A percentile compares a stretch with the other conserved stretches of the same genome.
Conservation (phyloP, 1,139 yeast species). For the Maudiozyma humilis region DNA sequence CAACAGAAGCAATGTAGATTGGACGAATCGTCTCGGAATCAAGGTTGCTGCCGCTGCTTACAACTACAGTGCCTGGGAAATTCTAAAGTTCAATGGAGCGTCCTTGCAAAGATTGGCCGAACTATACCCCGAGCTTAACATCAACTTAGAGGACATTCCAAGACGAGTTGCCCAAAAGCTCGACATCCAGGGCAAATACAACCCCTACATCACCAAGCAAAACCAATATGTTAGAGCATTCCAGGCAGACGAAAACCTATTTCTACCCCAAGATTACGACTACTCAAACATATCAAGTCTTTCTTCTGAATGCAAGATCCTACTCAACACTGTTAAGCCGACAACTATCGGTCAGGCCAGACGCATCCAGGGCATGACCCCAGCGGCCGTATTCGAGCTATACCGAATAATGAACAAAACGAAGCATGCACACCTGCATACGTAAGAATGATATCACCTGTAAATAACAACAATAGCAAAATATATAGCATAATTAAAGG, state of each 20-base stretch:
- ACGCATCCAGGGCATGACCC: slow-evolving; percentile 89
- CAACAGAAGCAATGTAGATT: slow-evolving; percentile 47
- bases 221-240: slow-evolving; percentile 64
- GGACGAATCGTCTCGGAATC: slow-evolving; percentile 42
- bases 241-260: slow-evolving; percentile 69
- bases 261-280: slow-evolving; percentile 56
- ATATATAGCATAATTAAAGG: neutral
- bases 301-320: slow-evolving; percentile 65
- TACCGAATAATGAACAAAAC: slow-evolving; percentile 34
- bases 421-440: neutral
- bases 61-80: slow-evolving; percentile 48
- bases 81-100: slow-evolving; percentile 41
- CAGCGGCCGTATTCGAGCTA: slow-evolving; percentile 68
- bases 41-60: slow-evolving; percentile 38
- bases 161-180: slow-evolving; percentile 51
- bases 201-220: slow-evolving; percentile 73
- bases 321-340: slow-evolving; percentile 72
- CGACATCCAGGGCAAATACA: slow-evolving; percentile 74
- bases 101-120: slow-evolving; percentile 30
- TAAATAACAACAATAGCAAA: neutral
- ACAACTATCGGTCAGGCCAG: slow-evolving; percentile 91
- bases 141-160: slow-evolving; percentile 34
- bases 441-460: neutral
- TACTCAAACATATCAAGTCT: slow-evolving; percentile 47
- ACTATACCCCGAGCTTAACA: slow-evolving; percentile 31